phyloP scores from a whole-genome alignment of 306 rosid species.

The Quercus engelmannii region DNA sequence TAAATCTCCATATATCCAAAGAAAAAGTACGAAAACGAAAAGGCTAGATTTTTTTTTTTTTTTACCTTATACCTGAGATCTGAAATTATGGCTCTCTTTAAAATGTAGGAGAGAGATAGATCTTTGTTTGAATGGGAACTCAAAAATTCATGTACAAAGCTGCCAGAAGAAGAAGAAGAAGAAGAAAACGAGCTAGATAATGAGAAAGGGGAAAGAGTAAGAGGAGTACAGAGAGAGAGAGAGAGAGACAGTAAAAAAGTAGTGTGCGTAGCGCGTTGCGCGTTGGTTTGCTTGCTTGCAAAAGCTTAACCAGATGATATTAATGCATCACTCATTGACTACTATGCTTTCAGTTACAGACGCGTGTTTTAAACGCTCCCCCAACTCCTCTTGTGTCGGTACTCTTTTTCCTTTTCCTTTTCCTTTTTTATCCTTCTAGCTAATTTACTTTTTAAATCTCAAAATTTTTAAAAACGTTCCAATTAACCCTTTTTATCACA shows the following conservation, averaged over 20 bases:
- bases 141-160: background rate
- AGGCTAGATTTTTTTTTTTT: background rate
- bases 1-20: background rate
- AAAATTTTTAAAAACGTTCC: background rate
- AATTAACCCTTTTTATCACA: no score
- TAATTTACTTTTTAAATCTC: background rate
- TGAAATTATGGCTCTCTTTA: slow-evolving; percentile 21
- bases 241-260: background rate
- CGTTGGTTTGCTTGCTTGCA: background rate
- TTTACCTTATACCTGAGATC: slow-evolving; percentile 39
- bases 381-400: slow-evolving; percentile 15
- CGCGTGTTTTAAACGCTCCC: background rate
- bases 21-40: background rate
- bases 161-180: slow-evolving; percentile 10
- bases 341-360: slow-evolving; percentile 28
- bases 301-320: background rate
- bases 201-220: slow-evolving; percentile 3
- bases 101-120: background rate
- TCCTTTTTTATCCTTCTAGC: background rate
- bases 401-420: background rate
- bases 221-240: background rate
- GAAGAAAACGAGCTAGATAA: background rate
- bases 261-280: background rate
- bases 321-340: slow-evolving; percentile 32
- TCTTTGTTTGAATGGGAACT: slow-evolving; percentile 21